phyloP scores from a whole-genome alignment of 805 yeast genomes.

The Yarrowia phangngaensis region DNA sequence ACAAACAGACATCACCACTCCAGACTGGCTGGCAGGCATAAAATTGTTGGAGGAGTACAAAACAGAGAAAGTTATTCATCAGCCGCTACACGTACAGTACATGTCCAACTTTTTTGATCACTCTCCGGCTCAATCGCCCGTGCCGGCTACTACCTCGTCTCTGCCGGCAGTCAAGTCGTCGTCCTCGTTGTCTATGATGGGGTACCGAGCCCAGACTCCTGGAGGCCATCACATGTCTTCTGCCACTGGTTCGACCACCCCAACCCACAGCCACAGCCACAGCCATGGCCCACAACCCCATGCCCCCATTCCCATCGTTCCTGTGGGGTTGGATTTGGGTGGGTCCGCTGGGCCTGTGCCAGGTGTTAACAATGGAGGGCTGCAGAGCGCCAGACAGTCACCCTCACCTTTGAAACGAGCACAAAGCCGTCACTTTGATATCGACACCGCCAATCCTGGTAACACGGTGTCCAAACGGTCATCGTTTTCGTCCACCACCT shows the following conservation, averaged over 20 bases:
- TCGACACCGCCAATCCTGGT: conserved; percentile 15
- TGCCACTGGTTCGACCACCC: conserved; percentile 4
- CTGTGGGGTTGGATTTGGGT: conserved; percentile 19
- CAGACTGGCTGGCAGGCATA: conserved; percentile 25
- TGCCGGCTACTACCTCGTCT: too few relatives aligned
- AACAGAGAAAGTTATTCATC: conserved; percentile 13
- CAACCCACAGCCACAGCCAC: too few relatives aligned
- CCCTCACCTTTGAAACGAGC: conserved; percentile 28
- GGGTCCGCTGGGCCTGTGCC: not conserved
- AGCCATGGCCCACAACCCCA: conserved; percentile 8
- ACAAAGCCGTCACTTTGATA: conserved; percentile 34
- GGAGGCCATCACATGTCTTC: not conserved
- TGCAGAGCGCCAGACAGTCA: conserved; percentile 16
- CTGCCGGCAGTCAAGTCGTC: conserved; percentile 20
- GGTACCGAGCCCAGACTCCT: conserved; percentile 1
- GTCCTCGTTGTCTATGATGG: conserved; percentile 22
- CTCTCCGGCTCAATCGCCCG: conserved; percentile 22
- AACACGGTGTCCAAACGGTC: conserved; percentile 17
- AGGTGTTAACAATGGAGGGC: not conserved
- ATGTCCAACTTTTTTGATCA: conserved; percentile 24
- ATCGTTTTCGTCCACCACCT: conserved; percentile 16
- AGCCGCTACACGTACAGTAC: too few relatives aligned
- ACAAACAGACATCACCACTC: too few relatives aligned
- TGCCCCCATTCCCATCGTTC: conserved; percentile 15
- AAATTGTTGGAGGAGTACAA: conserved; percentile 22